Evolutionary conservation across 345 rosid genomes (phyloP), one percentile per base, ranked within the genome.

Genomic region (Aquilaria yunnanensis): DNA sequence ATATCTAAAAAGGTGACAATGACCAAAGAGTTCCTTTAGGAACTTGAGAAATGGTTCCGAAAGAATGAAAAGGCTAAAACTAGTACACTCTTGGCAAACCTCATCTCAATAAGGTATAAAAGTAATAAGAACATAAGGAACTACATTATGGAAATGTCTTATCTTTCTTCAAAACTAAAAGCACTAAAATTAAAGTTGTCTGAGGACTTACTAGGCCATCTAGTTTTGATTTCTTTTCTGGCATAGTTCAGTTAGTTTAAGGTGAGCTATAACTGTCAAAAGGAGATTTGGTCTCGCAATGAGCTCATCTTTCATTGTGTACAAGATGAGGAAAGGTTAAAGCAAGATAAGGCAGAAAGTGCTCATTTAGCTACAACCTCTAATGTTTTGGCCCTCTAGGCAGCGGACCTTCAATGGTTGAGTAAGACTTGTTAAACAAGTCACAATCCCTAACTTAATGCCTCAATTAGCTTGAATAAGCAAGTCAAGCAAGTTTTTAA

Each of bases 11-110:
- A 34, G 41, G 41, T 34, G 1, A 34, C 41, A 34, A 34, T 1
- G 1, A 34, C 41, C 1, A 34, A 34, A 34, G 41, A 34, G 41
- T 34, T 34, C 41, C 3, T 34, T 5, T 1, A 30, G 0, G 1
- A 67, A 58, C 12, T 68, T 60, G 55, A 61, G 29, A 60, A 68
- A 12, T 0, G 54, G 2, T 68, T 54, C 61, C 61, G 2, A 1
- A 68, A 62, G 33, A 68, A 54, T 13, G 37, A 60, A 2, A 60
- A 59, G 43, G 57, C 12, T 9, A 12, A 66, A 59, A 66, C 37
- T 6, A 54, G 59, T 34, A 34, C 41, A 34, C 41, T 48, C 51
- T 48, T 48, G 9, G 51, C 51, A 48, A 48, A 48, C 4, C 12
- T 48, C 12, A 48, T 48, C 51, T 48, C 3, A 10, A 48, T 48